Evolutionary conservation across 306 rosid species (phyloP).

Genomic region (cucumber (Cucumis sativus)): DNA sequence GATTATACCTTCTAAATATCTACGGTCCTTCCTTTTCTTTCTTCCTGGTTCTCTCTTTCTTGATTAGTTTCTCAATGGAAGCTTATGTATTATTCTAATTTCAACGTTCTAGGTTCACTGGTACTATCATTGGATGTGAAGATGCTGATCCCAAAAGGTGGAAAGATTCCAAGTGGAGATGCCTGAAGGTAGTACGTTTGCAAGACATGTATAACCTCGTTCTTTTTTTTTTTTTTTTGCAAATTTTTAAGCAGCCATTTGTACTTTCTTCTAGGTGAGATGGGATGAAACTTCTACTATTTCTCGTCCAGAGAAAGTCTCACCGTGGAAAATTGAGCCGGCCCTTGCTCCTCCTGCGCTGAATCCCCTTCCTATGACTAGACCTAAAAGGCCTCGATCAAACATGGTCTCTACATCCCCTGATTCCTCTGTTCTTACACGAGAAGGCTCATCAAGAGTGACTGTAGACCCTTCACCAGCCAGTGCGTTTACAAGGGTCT

Average conservation of each 20-base stretch:
- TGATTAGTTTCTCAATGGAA: neutral
- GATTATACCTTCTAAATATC: neutral
- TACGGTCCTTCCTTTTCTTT: neutral
- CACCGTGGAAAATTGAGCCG: conserved; percentile 94
- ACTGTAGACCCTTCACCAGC: conserved; percentile 50
- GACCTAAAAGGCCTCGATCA: conserved; percentile 78
- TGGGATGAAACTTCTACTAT: conserved; percentile 91
- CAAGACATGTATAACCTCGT: neutral
- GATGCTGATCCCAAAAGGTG: conserved; percentile 62
- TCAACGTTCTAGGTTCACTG: conserved; percentile 51
- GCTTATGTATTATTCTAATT: neutral
- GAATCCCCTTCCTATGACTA: conserved; percentile 61
- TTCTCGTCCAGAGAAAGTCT: conserved; percentile 91
- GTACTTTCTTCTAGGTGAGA: conserved; percentile 55
- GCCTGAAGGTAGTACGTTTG: conserved; percentile 56
- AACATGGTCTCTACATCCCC: conserved; percentile 60
- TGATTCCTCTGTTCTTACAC: conserved; percentile 65
- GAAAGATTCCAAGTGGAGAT: conserved; percentile 89
- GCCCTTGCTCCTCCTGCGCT: conserved; percentile 82
- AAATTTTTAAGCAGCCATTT: conserved; percentile 3
- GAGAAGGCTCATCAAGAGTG: conserved; percentile 69
- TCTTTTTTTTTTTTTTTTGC: neutral
- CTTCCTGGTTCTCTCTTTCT: neutral
- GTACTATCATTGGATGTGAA: conserved; percentile 80
- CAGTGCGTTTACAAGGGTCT: conserved; percentile 70